Evolutionary conservation across 1,284 basidiomycete species (phyloP), one percentile per base, ranked within the genome.

Genomic region (Apiotrichum gracile): DNA sequence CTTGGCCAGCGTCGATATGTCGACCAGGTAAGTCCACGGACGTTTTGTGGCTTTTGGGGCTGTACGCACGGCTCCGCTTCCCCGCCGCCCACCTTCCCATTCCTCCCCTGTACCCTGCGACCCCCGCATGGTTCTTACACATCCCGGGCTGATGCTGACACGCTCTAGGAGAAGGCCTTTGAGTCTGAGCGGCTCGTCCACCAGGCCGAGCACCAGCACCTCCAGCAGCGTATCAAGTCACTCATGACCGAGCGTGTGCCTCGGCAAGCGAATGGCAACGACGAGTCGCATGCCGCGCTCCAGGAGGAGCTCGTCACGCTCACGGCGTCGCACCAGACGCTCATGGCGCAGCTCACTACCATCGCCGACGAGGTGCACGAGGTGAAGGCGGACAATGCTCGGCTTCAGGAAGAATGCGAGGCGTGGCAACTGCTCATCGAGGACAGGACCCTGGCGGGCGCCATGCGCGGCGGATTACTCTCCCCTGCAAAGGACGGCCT

Each of bases 371-470:
- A 73, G 45, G 47, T 73, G 14, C 61, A 67, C 29, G 69, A 72
- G 45, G 50, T 70, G n/a, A 67, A 66, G 49, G 47, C 45, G 6
- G 55, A 60, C 17, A 70, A 68, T 50, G 47, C 51, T 13, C 48
- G 60, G 38, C 58, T 79, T 12, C 63, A 70, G 70, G 91, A 96
- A 69, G 91, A 96, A 66, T 96, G 94, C 72, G 91, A 94, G 74
- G 87, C 88, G 45, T 97, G 91, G 77, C 91, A 93, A 80, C 88
- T 91, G 57, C 79, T 97, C 41, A 77, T 96, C 26, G 80, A 88
- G 55, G 91, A 96, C 76, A 85, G 82, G 75, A 96, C 92, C 0
- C 77, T 97, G 38, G 91, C 80, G 58, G 91, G 91, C 2, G 84
- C 88, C 62, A 87, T 90, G 65, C 83, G 82, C 37, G 81, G 78